Base-by-base conservation (phyloP, 148 eudicot genomes). In the Rhododendron simsii region DNA sequence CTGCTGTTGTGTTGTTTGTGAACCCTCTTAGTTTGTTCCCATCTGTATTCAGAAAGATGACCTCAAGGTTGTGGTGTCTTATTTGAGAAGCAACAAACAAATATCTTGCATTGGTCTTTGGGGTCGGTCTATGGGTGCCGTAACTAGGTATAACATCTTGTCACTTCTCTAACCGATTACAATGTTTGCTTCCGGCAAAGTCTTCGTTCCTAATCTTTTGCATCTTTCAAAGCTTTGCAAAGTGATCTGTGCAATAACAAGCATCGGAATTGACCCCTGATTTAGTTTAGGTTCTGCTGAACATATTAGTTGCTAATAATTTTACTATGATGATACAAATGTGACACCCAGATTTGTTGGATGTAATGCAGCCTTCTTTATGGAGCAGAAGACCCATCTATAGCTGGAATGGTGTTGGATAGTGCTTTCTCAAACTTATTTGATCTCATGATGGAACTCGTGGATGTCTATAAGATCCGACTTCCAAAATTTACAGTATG, bases 121-220 rank as follows among this genome's bases (percentile, higher is more conserved):
- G 98, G 98, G 98, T 61, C 90, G 98, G 84, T 96, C 98, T 84
- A 96, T 96, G 98, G 98, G 98, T 88, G 96, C 98, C 26, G 96
- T 96, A n/a, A 96, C 98, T 53, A 88, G 98, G 98, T 96, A 89
- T 30, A 67, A 83, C 39, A 50, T 90, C 85, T 59, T 85, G 47
- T 63, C 57, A 78, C 84, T 82, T 71, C 44, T 88, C 65, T 45
- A 50, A 26, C 55, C 65, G 4, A 16, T 39, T 86, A 71, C 44
- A 9, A 59, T 86, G 30, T 86, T 81, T 71, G 75, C 15, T 30
- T 78, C 26, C 47, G 5, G 47, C 82, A n/a, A 50, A 44, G 16
- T 44, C 30, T 78, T 78, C 14, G 12, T 45, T 45, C 73, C 4
- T 44, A 71, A 41, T 57, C 20, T 37, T 59, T 48, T 65, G 23